Base-by-base conservation (phyloP, 176 grass and related monocot species). In the Luzula sylvatica region DNA sequence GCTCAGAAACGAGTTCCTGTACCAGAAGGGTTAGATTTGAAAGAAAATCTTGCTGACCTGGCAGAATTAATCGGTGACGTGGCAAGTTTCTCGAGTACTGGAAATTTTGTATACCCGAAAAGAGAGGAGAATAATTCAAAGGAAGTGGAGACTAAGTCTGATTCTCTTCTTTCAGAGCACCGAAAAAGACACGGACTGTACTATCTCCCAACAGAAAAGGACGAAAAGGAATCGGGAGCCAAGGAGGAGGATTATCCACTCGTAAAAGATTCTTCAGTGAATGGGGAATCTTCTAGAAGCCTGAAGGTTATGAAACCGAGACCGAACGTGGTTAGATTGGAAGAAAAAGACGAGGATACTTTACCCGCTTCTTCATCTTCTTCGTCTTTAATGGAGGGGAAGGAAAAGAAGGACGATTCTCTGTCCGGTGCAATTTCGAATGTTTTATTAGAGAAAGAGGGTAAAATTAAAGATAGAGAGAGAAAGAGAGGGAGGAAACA, bases 251-350 rank as follows among this genome's bases (percentile, higher is more conserved):
- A 74, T 56, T 96, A 89, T 48, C 85, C 85, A 65, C 17, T 1
- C 65, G 92, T 54, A 24, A 90, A 82, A 64, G 85, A 96, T 65
- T 66, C 74, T 46, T 58, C 71, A 50, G 9, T 35, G 9, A 73
- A 67, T 53, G 57, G 57, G 59, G 85, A 65, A 44, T 55, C 46
- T 53, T 9, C 53, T 16, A 82, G 67, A 77, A 89, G 70, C 15
- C 3, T 25, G 5, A 90, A 82, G 65, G 16, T 69, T 54, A 64
- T 56, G 3, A 90, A 74, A 41, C 83, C 81, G 12, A 71, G 92
- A 68, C 92, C 92, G 47, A 75, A 72, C 50, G 92, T 96, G 53
- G 74, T 96, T 59, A 89, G 82, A 64, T 30, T 96, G 71, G 85
- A 96, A 64, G 77, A 73, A 62, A 74, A 64, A 12, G 9, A 4